Conservation (phyloP, 345 rosid genomes). For the Acer negundo region DNA sequence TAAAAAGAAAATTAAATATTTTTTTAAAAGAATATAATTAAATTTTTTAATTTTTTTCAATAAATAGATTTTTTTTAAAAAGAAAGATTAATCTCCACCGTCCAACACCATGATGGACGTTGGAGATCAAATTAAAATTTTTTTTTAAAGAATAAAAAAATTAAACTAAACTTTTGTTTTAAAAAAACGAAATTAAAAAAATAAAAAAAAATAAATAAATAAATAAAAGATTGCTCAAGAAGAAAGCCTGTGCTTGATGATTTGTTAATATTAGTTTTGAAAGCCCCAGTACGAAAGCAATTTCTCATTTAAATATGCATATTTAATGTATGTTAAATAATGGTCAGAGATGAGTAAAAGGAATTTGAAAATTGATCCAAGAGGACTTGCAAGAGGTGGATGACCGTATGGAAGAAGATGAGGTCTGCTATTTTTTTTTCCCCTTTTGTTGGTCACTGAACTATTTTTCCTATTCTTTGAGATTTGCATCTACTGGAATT, state of each 20-base stretch:
- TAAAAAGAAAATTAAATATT: too few relatives aligned
- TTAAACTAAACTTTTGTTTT: too few relatives aligned
- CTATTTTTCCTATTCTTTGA: neutral
- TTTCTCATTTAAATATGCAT: neutral
- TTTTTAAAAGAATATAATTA: too few relatives aligned
- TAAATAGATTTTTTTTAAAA: too few relatives aligned
- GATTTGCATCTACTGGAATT: neutral
- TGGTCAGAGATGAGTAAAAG: conserved; percentile 83
- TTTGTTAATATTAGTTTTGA: neutral
- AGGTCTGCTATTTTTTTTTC: conserved; percentile 52
- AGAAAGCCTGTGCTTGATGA: conserved; percentile 5
- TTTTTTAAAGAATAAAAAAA: too few relatives aligned
- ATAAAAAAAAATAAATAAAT: too few relatives aligned
- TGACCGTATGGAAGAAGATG: conserved; percentile 92
- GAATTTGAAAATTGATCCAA: conserved; percentile 89
- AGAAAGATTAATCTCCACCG: too few relatives aligned
- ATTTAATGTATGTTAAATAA: conserved; percentile 18
- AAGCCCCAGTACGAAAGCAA: neutral
- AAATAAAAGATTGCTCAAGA: too few relatives aligned
- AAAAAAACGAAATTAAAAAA: too few relatives aligned
- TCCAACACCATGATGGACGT: too few relatives aligned
- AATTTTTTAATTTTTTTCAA: too few relatives aligned
- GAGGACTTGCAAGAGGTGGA: conserved; percentile 90
- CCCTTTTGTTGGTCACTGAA: neutral
- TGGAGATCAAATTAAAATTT: too few relatives aligned